These are phyloP conservation scores for Malania oleifera DNA, from an alignment of 164 flowering plant species.

Conservation along the genomic window DNA sequence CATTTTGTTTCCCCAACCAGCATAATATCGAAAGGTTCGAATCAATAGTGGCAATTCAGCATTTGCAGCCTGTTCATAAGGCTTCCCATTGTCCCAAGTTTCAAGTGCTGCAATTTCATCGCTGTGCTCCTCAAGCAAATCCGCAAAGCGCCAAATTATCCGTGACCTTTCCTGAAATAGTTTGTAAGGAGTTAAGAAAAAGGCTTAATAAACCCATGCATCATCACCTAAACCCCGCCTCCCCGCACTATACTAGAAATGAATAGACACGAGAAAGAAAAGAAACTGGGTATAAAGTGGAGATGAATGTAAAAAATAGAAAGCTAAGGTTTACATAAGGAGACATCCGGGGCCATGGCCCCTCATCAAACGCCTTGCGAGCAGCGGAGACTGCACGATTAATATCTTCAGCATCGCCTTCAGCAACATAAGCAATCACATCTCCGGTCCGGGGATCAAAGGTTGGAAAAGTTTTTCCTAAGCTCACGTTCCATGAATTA, in stretches of 20 bases:
- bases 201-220: neutral
- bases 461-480: constrained; percentile 25
- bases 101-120: constrained; percentile 4
- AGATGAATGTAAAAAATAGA: neutral
- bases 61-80: neutral
- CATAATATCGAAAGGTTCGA: neutral
- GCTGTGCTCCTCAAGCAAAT: constrained; percentile 1
- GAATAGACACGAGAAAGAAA: neutral
- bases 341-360: constrained; percentile 25
- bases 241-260: neutral
- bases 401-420: constrained; percentile 21
- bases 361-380: constrained; percentile 27
- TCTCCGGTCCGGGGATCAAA: constrained; percentile 25
- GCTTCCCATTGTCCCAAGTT: constrained; percentile 6
- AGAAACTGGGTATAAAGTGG: no score
- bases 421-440: constrained; percentile 20
- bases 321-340: neutral
- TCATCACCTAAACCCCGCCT: neutral
- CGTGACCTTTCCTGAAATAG: constrained; percentile 2
- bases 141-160: constrained; percentile 1
- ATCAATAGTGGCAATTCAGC: neutral
- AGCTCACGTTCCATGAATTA: no score
- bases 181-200: neutral
- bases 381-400: constrained; percentile 25
- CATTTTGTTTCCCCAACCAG: neutral